Conservation (phyloP, 225 moss, liverwort and hornwort species). For the Rhytidiadelphus loreus region DNA sequence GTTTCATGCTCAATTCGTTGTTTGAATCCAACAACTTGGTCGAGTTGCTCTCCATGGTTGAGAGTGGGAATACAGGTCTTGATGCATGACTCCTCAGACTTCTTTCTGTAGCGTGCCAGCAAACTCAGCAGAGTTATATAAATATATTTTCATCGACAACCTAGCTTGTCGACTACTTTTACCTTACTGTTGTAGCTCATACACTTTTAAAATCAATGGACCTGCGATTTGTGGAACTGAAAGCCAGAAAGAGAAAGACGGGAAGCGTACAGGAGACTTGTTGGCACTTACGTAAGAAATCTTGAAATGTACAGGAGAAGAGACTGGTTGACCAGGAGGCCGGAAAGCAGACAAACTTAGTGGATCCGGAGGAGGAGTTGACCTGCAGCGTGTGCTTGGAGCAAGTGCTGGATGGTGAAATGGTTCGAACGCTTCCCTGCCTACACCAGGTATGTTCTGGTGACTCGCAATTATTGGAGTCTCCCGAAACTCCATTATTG, state of each 20-base stretch:
- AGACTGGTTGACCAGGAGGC: background rate
- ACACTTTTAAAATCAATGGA: background rate
- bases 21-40: background rate
- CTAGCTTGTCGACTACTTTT: background rate
- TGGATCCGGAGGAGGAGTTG: slow-evolving; percentile 42
- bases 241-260: background rate
- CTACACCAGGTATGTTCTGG: slow-evolving; percentile 32
- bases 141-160: background rate
- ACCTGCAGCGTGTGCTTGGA: slow-evolving; percentile 63
- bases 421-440: slow-evolving; percentile 61
- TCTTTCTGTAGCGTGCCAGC: background rate
- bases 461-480: background rate
- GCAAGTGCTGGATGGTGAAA: slow-evolving; percentile 56
- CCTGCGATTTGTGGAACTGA: background rate
- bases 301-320: background rate
- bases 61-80: background rate
- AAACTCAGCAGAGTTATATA: background rate
- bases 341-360: slow-evolving; percentile 4
- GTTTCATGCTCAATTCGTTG: background rate
- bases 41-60: background rate
- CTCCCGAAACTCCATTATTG: background rate
- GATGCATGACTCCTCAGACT: background rate
- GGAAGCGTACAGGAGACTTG: background rate
- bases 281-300: background rate
- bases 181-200: background rate